A percentile compares a stretch with the other conserved stretches of the same genome.
Evolutionary conservation across 2,329 filamentous ascomycete genomes (phyloP).

Genomic region (Graphilbum fragrans): DNA sequence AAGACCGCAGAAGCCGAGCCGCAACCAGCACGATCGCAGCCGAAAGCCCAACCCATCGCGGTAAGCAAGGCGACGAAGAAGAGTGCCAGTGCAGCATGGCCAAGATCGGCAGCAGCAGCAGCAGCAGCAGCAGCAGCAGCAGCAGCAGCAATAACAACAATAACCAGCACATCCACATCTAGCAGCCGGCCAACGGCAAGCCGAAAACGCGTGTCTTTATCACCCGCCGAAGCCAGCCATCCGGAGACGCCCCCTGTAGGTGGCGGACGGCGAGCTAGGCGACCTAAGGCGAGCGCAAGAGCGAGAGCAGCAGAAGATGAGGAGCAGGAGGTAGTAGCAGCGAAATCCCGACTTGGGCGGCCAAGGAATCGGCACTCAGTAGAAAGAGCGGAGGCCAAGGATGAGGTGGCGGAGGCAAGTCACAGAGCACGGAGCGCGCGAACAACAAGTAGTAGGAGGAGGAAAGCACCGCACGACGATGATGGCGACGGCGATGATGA

Average conservation of each 20-base stretch:
- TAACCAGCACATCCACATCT: no score
- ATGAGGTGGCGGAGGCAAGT: background rate
- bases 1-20: constrained; percentile 38
- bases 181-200: no score
- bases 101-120: constrained; percentile 4
- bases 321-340: background rate
- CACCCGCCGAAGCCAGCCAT: constrained; percentile 6
- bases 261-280: no score
- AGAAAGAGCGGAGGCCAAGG: background rate
- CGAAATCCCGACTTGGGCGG: no score
- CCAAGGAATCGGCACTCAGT: no score
- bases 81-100: constrained; percentile 10
- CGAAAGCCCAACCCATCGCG: background rate
- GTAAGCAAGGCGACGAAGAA: background rate
- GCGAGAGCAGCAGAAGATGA: constrained; percentile 1
- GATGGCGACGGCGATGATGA: constrained; percentile 4
- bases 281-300: no score
- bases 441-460: no score
- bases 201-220: constrained; percentile 17
- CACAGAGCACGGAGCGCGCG: no score
- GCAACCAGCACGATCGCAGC: background rate
- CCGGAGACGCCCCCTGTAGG: background rate
- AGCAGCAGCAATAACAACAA: background rate
- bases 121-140: constrained; percentile 9
- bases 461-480: no score